A percentile compares a stretch with the other conserved stretches of the same genome.
Evolutionary conservation across 2,329 filamentous ascomycete species (phyloP).

Genomic region (Fusarium sp.): DNA sequence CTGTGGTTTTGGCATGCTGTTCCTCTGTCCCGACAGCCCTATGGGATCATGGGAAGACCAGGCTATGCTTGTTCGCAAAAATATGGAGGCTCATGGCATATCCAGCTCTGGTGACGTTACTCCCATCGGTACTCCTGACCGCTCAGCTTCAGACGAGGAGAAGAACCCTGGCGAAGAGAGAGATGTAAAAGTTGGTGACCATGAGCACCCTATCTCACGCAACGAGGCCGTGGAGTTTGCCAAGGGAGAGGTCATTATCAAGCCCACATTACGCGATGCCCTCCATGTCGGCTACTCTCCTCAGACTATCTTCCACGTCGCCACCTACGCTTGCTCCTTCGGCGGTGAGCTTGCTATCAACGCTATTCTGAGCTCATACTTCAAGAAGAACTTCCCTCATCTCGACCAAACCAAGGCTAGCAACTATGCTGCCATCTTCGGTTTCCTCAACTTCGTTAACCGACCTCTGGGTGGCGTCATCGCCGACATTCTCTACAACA

Average conservation of each 20-base stretch:
- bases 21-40: conserved; percentile 84
- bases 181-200: conserved; percentile 50
- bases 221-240: conserved; percentile 66
- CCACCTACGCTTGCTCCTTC: conserved; percentile 72
- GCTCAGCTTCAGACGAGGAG: conserved; percentile 48
- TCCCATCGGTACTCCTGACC: conserved; percentile 59
- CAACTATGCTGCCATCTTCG: conserved; percentile 78
- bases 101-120: conserved; percentile 58
- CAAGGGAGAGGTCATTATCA: conserved; percentile 62
- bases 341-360: conserved; percentile 73
- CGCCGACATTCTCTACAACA: conserved; percentile 62
- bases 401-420: conserved; percentile 66
- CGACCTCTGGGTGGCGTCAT: conserved; percentile 73
- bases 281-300: conserved; percentile 60
- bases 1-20: conserved; percentile 74
- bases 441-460: conserved; percentile 76
- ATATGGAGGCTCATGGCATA: conserved; percentile 59
- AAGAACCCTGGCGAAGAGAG: conserved; percentile 51
- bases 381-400: conserved; percentile 68
- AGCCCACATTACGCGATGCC: conserved; percentile 65
- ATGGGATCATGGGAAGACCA: conserved; percentile 85
- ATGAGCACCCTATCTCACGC: conserved; percentile 60
- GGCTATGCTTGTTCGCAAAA: conserved; percentile 65
- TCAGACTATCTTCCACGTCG: conserved; percentile 66
- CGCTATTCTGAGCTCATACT: conserved; percentile 68